phyloP scores from a whole-genome alignment of 2,329 filamentous ascomycete species.

The Grosmannia penicillata region DNA sequence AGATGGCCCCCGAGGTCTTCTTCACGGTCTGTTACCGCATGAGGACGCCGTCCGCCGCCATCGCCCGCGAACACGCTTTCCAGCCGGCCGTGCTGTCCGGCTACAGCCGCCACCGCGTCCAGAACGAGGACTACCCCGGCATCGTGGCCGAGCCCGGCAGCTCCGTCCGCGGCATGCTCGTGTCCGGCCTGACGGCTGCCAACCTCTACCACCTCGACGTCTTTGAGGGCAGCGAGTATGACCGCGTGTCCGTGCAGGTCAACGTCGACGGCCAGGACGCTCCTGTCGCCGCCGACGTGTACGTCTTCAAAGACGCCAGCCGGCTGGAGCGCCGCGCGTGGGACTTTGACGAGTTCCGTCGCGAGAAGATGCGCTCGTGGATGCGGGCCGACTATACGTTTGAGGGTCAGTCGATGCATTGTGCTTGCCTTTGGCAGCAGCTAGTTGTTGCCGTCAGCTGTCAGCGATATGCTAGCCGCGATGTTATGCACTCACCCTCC shows the following conservation, averaged over 20 bases:
- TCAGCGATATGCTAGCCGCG: too few relatives aligned
- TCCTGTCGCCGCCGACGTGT: conserved; percentile 42
- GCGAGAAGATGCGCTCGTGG: conserved; percentile 51
- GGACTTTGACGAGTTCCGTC: conserved; percentile 74
- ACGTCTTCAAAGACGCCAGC: conserved; percentile 41
- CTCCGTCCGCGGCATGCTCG: conserved; percentile 59
- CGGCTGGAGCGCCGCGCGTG: conserved; percentile 61
- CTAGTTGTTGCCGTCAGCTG: too few relatives aligned
- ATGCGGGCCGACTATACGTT: conserved; percentile 34
- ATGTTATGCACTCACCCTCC: too few relatives aligned
- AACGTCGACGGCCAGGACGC: conserved; percentile 25
- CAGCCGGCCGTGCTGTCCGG: conserved; percentile 61
- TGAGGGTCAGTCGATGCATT: conserved; percentile 18
- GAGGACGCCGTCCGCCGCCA: conserved; percentile 28
- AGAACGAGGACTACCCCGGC: conserved; percentile 63
- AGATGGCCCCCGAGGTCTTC: conserved; percentile 79
- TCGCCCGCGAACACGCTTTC: conserved; percentile 44
- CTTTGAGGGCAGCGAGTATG: conserved; percentile 72
- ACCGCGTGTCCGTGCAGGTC: conserved; percentile 37
- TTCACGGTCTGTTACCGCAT: conserved; percentile 66
- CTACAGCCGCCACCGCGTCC: conserved; percentile 58
- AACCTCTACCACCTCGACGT: conserved; percentile 63
- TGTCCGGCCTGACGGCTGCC: conserved; percentile 61
- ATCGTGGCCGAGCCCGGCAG: conserved; percentile 43
- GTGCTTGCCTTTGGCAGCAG: too few relatives aligned